Base-by-base conservation (phyloP, 2,329 filamentous ascomycete species). In the Pseudocercospora macadamiae region DNA sequence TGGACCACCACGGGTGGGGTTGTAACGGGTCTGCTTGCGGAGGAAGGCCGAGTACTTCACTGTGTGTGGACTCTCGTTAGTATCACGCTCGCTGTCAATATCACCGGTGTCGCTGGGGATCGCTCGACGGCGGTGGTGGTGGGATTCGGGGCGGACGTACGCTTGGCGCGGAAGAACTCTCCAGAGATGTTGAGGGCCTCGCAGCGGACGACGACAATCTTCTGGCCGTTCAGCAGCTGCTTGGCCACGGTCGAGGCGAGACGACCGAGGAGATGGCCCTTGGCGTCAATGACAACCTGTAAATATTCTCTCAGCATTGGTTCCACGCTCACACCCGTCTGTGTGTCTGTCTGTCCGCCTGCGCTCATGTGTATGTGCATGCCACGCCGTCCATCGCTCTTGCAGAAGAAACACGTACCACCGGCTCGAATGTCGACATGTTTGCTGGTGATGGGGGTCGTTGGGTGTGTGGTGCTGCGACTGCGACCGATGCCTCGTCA, bases 21-120 rank as follows among this genome's bases (percentile, higher is more conserved):
- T 99, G 90, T 89, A 99, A 82, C 95, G 91, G 80, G 95, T 99
- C 85, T 96, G 95, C 90, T 99, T 99, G 87, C 95, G 92, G 77
- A 99, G 89, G 87, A 97, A 97, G 82, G 95, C 91, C 81, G 95
- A 91, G 89, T 99, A 99, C 91, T 99, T 99, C 83, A 99, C 95
- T 99, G 78, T 84, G 80, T 14, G 32, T 19, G 6, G 37, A 36
- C 36, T 54, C 14, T 21, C 6, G 47, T 62, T 52, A 64, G 62
- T 54, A 39, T 39, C 26, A 26, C 44, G 16, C 36, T 34, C 14
- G 8, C 30, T 44, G 28, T 48, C 19, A 25, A 25, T 47, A 21
- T 51, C 54, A 23, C 16, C 51, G 21, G 9, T 12, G 21, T 25
- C 19, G 30, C 28, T 57, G 8, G 36, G n/a, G 39, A 42, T 30